Conservation (phyloP, 164 flowering plant species). For the Macadamia tetraphylla region DNA sequence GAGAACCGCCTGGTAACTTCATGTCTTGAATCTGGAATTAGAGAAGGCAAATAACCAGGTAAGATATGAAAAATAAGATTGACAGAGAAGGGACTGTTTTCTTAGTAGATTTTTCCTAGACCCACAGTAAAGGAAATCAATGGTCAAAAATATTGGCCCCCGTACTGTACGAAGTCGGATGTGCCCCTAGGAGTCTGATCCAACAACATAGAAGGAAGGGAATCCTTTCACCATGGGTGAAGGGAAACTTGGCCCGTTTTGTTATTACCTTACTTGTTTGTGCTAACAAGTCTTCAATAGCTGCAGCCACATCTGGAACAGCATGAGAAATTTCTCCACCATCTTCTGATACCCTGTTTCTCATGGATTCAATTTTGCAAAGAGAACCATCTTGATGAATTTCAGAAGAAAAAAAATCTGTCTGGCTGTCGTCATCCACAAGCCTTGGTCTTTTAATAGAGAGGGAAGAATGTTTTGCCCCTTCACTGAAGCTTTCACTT, state of each 20-base stretch:
- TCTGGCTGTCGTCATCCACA: slow-evolving; percentile 22
- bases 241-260: not conserved
- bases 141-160: too few relatives aligned
- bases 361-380: slow-evolving; percentile 14
- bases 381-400: slow-evolving; percentile 7
- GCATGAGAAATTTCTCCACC: slow-evolving; percentile 26
- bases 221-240: too few relatives aligned
- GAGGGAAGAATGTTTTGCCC: slow-evolving; percentile 14
- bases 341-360: slow-evolving; percentile 17
- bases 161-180: too few relatives aligned
- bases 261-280: slow-evolving; percentile 73
- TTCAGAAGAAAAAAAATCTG: slow-evolving; percentile 12
- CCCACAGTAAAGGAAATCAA: too few relatives aligned
- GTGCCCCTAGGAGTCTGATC: too few relatives aligned
- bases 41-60: slow-evolving; percentile 12
- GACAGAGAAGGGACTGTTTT: not conserved
- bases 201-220: too few relatives aligned
- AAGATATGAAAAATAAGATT: not conserved
- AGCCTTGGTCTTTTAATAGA: slow-evolving; percentile 47
- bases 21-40: slow-evolving; percentile 57
- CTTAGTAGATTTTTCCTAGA: not conserved
- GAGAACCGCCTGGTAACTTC: slow-evolving; percentile 41
- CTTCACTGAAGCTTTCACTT: slow-evolving; percentile 20
- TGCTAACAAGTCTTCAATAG: slow-evolving; percentile 86
- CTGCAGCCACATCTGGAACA: slow-evolving; percentile 86